These are phyloP conservation scores for Phytopythium vexans DNA, from an alignment of 352 stramenopile genomes.

Conservation along the genomic window DNA sequence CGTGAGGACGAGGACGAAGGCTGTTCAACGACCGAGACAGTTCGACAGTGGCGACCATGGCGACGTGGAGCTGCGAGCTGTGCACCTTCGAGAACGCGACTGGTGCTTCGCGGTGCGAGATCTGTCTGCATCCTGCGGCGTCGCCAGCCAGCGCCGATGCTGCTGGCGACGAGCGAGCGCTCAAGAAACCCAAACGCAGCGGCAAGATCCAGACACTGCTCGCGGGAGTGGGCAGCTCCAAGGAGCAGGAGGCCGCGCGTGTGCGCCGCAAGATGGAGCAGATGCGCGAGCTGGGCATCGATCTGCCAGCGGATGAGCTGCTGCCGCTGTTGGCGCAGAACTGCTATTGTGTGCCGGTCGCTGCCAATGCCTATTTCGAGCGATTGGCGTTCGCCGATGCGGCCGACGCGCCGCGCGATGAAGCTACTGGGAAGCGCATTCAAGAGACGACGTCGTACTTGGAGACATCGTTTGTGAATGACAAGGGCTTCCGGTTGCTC, in stretches of 20 bases:
- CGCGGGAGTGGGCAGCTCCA: slow-evolving; percentile 55
- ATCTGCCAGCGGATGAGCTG: slow-evolving; percentile 47
- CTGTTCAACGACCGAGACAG: no score
- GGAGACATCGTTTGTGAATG: slow-evolving; percentile 23
- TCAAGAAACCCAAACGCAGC: slow-evolving; percentile 13
- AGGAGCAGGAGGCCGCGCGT: slow-evolving; percentile 52
- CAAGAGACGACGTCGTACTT: slow-evolving; percentile 18
- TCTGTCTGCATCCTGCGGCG: slow-evolving; percentile 36
- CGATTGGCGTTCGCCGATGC: slow-evolving; percentile 15
- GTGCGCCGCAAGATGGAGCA: slow-evolving; percentile 70
- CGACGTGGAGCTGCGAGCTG: slow-evolving; percentile 59
- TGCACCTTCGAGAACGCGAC: slow-evolving; percentile 77
- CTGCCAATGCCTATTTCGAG: slow-evolving; percentile 78
- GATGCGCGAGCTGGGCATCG: slow-evolving; percentile 73
- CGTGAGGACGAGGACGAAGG: not conserved
- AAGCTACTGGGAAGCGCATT: slow-evolving; percentile 15
- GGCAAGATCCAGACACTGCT: slow-evolving; percentile 36
- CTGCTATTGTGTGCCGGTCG: slow-evolving; percentile 68
- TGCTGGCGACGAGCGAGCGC: not conserved
- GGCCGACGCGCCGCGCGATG: slow-evolving; percentile 3
- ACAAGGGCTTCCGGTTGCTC: slow-evolving; percentile 32
- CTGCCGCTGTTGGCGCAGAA: slow-evolving; percentile 61
- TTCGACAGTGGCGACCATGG: slow-evolving; percentile 1
- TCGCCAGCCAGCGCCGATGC: not conserved
- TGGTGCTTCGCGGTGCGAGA: slow-evolving; percentile 34